Base-by-base conservation (phyloP, 306 rosid genomes). In the Glycine soja region DNA sequence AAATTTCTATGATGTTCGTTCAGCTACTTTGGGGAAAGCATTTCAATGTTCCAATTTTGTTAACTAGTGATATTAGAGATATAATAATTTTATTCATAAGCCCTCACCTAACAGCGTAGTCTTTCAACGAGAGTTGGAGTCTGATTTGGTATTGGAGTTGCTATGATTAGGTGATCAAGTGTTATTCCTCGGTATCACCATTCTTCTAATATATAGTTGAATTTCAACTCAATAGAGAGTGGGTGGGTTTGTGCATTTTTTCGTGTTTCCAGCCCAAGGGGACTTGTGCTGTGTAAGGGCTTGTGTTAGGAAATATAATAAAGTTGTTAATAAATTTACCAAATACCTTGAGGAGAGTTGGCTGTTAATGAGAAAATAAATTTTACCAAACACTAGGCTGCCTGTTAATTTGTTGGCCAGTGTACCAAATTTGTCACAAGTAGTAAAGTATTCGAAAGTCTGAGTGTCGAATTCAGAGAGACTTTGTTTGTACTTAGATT, bases 1-100 rank as follows among this genome's bases (percentile, higher is more conserved):
- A 24, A 59, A 76, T 70, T 59, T 47, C 47, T 57, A 19, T 59
- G 47, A 52, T 83, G 13, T 52, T 24, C 7, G 14, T 50, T 46
- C 34, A n/a, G 53, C 79, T 42, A 11, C 34, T 30, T 43, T 3
- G 58, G 7, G 58, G 73, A 58, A 34, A 82, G 48, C 42, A 48
- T 56, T 36, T 61, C 24, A 48, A 12, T 40, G 50, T 7, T 61
- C 45, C 24, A 24, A 19, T 62, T 68, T 71, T 61, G 53, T 42
- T 61, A 57, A 10, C 16, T 18, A 14, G 58, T 73, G 7, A 42
- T 64, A 48, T 43, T 72, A 42, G 45, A 15, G 64, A 32, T 58
- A 51, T 34, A 16, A 16, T 53, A 4, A 66, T 34, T 70, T n/a
- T 47, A 6, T 43, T 45, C 14, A 48, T 43, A 43, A 47, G 52